These are phyloP conservation scores for Sonneratia alba DNA, from an alignment of 345 rosid genomes.

Conservation along the genomic window DNA sequence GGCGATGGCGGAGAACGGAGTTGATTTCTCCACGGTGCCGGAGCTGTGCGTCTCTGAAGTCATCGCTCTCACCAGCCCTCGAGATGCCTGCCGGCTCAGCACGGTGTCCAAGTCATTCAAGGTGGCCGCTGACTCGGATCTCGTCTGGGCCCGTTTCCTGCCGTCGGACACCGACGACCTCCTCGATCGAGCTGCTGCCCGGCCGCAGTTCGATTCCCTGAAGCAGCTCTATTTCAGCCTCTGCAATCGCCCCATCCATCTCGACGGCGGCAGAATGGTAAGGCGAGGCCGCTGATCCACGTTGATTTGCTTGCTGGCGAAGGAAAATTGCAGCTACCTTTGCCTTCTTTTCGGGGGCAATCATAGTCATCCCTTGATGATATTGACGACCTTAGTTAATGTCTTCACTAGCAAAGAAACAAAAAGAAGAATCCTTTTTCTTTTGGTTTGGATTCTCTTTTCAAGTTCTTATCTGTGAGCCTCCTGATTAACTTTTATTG, in stretches of 20 bases:
- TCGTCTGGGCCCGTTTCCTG: slow-evolving; percentile 21
- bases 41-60: slow-evolving; percentile 10
- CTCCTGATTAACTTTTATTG: neutral
- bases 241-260: slow-evolving; percentile 18
- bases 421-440: no score
- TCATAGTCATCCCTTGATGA: no score
- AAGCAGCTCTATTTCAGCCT: slow-evolving; percentile 23
- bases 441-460: no score
- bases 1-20: neutral
- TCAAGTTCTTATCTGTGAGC: neutral
- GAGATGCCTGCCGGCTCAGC: slow-evolving; percentile 17
- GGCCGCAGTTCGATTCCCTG: slow-evolving; percentile 2
- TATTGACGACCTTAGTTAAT: no score
- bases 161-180: slow-evolving; percentile 13
- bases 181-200: neutral
- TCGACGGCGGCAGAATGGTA: slow-evolving; percentile 25
- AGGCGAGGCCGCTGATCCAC: neutral
- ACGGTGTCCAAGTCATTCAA: slow-evolving; percentile 13
- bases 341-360: no score
- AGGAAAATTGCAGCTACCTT: no score
- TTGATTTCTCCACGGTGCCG: slow-evolving; percentile 5
- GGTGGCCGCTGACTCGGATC: slow-evolving; percentile 21
- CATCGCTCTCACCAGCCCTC: slow-evolving; percentile 18
- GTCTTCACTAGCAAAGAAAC: no score
- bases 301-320: no score